Evolutionary conservation across 1,284 basidiomycete species (phyloP).

Genomic region (Ceratobasidium sp.): DNA sequence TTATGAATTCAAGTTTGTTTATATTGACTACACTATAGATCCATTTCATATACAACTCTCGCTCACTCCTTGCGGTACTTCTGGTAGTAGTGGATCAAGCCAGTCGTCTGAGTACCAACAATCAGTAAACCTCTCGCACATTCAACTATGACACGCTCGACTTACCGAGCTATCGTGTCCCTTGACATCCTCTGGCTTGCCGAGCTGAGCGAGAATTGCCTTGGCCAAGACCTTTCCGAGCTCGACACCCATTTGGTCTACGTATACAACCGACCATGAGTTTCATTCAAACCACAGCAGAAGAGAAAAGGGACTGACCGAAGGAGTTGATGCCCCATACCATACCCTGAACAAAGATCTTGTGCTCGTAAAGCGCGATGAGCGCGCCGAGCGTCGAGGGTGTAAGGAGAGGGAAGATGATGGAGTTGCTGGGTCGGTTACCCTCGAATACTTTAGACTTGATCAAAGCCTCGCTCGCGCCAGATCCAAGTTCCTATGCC

Average conservation of each 20-base stretch:
- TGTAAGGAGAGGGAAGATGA: slow-evolving; percentile 93
- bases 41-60: background rate
- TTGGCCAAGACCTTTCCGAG: slow-evolving; percentile 96
- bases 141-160: slow-evolving; percentile 47
- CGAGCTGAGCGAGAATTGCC: slow-evolving; percentile 91
- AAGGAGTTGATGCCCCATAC: slow-evolving; percentile 99
- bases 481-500: slow-evolving; percentile 74
- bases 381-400: slow-evolving; percentile 88
- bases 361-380: slow-evolving; percentile 97
- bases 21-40: slow-evolving; percentile 26
- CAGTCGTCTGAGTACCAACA: slow-evolving; percentile 73
- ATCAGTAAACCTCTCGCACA: slow-evolving; percentile 38
- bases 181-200: slow-evolving; percentile 81
- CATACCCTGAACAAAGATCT: slow-evolving; percentile 97
- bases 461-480: slow-evolving; percentile 84
- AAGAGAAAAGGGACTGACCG: slow-evolving; percentile 61
- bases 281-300: background rate
- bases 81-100: slow-evolving; percentile 95
- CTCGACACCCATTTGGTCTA: slow-evolving; percentile 95
- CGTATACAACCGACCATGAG: background rate
- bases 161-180: slow-evolving; percentile 93
- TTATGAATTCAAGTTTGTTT: slow-evolving; percentile 13
- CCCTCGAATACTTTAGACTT: slow-evolving; percentile 99
- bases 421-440: slow-evolving; percentile 96
- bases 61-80: slow-evolving; percentile 66